A percentile compares a stretch with the other conserved stretches of the same genome.
phyloP scores from a whole-genome alignment of 805 yeast genomes.

The Cyberlindnera maritima region DNA sequence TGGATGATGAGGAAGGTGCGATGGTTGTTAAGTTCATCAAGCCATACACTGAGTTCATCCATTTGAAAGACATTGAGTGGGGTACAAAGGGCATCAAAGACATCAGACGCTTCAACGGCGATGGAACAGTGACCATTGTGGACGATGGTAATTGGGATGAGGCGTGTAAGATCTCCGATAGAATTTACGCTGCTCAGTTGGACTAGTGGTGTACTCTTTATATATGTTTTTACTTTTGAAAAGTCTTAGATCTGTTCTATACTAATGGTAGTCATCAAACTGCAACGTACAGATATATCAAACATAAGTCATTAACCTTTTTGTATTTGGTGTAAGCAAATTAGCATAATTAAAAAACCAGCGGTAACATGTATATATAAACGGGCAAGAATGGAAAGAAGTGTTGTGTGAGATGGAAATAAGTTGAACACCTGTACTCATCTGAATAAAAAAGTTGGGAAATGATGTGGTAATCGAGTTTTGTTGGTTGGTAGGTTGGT shows the following conservation, averaged over 20 bases:
- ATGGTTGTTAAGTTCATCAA: slow-evolving; percentile 12
- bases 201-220: neutral
- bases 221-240: too few species aligned
- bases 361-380: neutral
- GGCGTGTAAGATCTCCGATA: slow-evolving; percentile 10
- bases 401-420: too few species aligned
- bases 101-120: slow-evolving; percentile 7
- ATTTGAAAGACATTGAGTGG: slow-evolving; percentile 7
- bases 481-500: too few species aligned
- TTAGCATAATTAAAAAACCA: neutral
- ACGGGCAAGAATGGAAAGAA: too few species aligned
- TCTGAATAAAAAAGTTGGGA: too few species aligned
- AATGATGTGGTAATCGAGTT: too few species aligned
- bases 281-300: too few species aligned
- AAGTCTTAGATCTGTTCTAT: too few species aligned
- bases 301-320: neutral
- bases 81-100: slow-evolving; percentile 5
- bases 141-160: slow-evolving; percentile 9
- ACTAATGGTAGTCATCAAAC: too few species aligned
- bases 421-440: too few species aligned
- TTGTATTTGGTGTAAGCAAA: neutral
- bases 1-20: slow-evolving; percentile 7
- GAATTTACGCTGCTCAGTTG: slow-evolving; percentile 10
- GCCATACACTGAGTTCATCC: slow-evolving; percentile 22
- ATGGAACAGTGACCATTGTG: slow-evolving; percentile 8